Evolutionary conservation across 345 rosid species (phyloP).

Genomic region (Lenwebbia sp.): DNA sequence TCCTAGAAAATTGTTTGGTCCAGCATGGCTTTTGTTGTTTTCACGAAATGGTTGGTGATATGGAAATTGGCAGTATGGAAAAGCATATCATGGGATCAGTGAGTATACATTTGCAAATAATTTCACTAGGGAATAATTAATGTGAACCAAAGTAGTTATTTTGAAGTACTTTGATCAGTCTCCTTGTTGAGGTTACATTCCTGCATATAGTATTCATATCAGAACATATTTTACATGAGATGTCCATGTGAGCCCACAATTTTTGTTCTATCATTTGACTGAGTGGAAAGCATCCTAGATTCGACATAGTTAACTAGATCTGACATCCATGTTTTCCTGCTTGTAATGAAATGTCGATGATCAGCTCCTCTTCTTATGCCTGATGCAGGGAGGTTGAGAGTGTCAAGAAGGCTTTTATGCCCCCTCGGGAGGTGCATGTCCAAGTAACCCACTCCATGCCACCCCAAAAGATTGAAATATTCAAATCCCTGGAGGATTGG

Average conservation of each 20-base stretch:
- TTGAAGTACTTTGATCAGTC: background rate
- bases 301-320: background rate
- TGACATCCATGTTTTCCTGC: background rate
- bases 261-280: background rate
- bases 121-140: background rate
- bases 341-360: background rate
- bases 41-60: background rate
- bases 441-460: slow-evolving; percentile 93
- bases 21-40: background rate
- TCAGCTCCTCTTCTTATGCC: background rate
- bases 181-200: background rate
- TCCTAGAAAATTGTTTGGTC: background rate
- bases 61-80: background rate
- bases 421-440: slow-evolving; percentile 72
- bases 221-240: background rate
- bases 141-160: background rate
- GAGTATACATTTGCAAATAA: background rate
- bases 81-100: background rate
- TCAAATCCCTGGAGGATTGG: slow-evolving; percentile 85
- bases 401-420: slow-evolving; percentile 72
- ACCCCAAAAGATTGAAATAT: slow-evolving; percentile 84
- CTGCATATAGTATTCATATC: background rate
- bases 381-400: slow-evolving; percentile 62
- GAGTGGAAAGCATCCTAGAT: background rate
- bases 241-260: background rate